Percentiles rank a stretch among this genome's conserved stretches.
Evolutionary conservation across 2,329 filamentous ascomycete genomes (phyloP).

Genomic region (Ophiognomonia clavigignenti-juglandacearum): DNA sequence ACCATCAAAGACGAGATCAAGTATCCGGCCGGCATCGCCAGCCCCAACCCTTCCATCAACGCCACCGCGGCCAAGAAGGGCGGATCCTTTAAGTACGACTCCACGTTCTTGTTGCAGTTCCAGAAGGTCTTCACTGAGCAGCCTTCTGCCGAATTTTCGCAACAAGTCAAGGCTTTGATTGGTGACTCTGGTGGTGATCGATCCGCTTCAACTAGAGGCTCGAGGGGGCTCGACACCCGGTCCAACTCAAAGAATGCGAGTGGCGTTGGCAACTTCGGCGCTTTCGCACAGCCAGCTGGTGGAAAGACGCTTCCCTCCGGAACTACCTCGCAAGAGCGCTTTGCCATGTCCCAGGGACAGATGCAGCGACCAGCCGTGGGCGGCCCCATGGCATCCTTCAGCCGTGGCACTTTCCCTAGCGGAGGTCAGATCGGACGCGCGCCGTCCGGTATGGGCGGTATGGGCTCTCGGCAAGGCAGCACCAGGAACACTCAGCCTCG

Average conservation of each 20-base stretch:
- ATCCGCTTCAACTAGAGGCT: slow-evolving; percentile 55
- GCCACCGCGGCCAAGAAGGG: slow-evolving; percentile 72
- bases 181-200: slow-evolving; percentile 68
- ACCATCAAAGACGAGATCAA: slow-evolving; percentile 71
- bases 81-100: slow-evolving; percentile 88
- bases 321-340: slow-evolving; percentile 74
- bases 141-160: slow-evolving; percentile 88
- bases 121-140: slow-evolving; percentile 95
- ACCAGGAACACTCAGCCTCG: slow-evolving; percentile 53
- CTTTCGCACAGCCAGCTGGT: slow-evolving; percentile 51
- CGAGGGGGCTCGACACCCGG: slow-evolving; percentile 31
- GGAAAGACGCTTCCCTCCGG: slow-evolving; percentile 64
- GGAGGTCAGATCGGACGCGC: slow-evolving; percentile 61
- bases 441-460: slow-evolving; percentile 41
- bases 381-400: slow-evolving; percentile 56
- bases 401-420: slow-evolving; percentile 60
- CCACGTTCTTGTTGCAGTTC: slow-evolving; percentile 93
- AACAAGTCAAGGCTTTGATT: slow-evolving; percentile 80
- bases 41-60: slow-evolving; percentile 90
- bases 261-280: slow-evolving; percentile 51
- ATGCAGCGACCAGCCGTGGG: slow-evolving; percentile 42
- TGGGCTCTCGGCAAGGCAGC: slow-evolving; percentile 62
- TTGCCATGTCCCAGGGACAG: slow-evolving; percentile 55
- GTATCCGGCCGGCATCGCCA: slow-evolving; percentile 79
- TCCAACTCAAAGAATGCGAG: slow-evolving; percentile 49